Base-by-base conservation (phyloP, 257 asterid species). In the Apocynum venetum region DNA sequence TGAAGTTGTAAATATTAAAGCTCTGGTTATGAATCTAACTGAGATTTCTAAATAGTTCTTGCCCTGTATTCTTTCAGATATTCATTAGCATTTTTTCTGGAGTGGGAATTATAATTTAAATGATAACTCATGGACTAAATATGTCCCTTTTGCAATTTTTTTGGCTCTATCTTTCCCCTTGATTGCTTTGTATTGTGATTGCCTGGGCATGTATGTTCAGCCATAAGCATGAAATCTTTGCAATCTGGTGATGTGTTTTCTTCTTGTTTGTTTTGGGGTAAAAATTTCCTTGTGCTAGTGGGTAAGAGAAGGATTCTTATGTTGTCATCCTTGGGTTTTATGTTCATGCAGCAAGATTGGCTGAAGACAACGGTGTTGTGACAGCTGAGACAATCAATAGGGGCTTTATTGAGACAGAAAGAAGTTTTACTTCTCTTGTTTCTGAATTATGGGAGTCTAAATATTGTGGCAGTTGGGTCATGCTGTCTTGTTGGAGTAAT, bases 391-490 rank as follows among this genome's bases (percentile, higher is more conserved):
- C 76, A 40, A 84, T 84, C 44, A 63, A 60, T 75, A 78, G 83
- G 61, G 87, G 85, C 20, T 84, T 80, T 81, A 80, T 49, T 13
- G 84, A 80, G 73, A 84, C 84, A 40, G 87, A 84, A 72, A 80
- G 83, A 71, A 80, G 73, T 14, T 84, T 84, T 74, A 80, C 87
- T 41, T 53, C 79, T 81, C 76, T 80, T 47, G 87, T 80, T 71
- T 80, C 84, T 0, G 87, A 84, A 52, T 63, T 69, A 56, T 80
- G 84, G 85, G 78, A 75, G 35, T 77, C 81, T 81, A 25, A 90
- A 91, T 79, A 83, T 93, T 75, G 97, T 97, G 31, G 91, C 97
- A 12, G 92, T 89, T 49, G 98, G 98, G 8, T 85, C 97, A 6
- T 93, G 98, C 88, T 93, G 98, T 84, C 91, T 93, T 76, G 87